Percentiles rank a stretch among this genome's conserved stretches.
phyloP scores from a whole-genome alignment of 1,284 basidiomycete species.

The Chalciporus sp. region DNA sequence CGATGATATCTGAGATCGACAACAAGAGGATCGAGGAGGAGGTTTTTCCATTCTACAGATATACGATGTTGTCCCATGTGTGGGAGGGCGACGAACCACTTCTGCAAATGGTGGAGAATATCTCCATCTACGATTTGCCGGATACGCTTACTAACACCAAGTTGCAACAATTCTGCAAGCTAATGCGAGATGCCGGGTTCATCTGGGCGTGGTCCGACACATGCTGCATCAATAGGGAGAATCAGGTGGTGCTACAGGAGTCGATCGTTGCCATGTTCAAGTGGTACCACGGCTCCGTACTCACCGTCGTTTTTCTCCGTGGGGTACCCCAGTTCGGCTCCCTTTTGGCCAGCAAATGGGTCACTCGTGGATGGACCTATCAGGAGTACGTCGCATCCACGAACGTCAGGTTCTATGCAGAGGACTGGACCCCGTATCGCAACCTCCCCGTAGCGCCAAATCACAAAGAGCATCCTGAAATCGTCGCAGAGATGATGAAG shows the following conservation, averaged over 20 bases:
- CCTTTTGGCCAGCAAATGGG: slow-evolving; percentile 12
- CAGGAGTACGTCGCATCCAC: slow-evolving; percentile 13
- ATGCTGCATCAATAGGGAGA: slow-evolving; percentile 9
- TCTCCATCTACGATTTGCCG: slow-evolving; percentile 5
- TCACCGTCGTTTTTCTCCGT: slow-evolving; percentile 8
- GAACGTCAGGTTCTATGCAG: slow-evolving; percentile 15
- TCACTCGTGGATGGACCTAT: slow-evolving; percentile 13
- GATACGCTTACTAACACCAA: neutral
- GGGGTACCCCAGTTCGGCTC: slow-evolving; percentile 4
- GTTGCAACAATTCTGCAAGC: slow-evolving; percentile 5
- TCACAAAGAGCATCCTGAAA: slow-evolving; percentile 5
- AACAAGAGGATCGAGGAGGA: no score
- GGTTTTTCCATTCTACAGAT: slow-evolving; percentile 10
- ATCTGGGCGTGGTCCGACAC: slow-evolving; percentile 12
- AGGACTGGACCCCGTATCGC: neutral
- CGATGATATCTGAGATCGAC: no score
- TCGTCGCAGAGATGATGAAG: slow-evolving; percentile 9
- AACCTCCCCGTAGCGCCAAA: neutral
- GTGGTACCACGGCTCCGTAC: neutral
- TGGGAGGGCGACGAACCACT: slow-evolving; percentile 9
- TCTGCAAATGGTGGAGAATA: slow-evolving; percentile 5
- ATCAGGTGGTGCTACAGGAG: neutral
- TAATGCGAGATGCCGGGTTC: neutral
- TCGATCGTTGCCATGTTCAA: neutral
- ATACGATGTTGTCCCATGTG: slow-evolving; percentile 20